Evolutionary conservation across 345 rosid species (phyloP).

Genomic region (Lepidium africanum): DNA sequence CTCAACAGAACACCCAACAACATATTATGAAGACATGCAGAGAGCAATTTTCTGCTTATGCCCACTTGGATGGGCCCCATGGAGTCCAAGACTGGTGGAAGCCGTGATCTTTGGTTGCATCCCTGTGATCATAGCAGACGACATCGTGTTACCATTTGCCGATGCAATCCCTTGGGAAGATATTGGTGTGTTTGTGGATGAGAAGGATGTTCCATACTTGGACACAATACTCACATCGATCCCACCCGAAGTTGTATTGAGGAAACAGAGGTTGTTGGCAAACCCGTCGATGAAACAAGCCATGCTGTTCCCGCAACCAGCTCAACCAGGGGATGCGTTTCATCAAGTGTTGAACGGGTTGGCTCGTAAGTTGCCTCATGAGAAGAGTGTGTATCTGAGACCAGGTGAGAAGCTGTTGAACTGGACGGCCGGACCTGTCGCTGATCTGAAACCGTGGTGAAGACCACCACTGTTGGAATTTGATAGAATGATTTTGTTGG

Average conservation of each 20-base stretch:
- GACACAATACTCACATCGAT: constrained; percentile 87
- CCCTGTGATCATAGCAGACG: constrained; percentile 98
- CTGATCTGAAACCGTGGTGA: constrained; percentile 97
- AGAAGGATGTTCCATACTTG: constrained; percentile 82
- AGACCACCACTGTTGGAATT: not conserved
- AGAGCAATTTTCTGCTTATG: constrained; percentile 93
- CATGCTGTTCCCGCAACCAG: constrained; percentile 93
- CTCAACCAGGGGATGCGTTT: constrained; percentile 91
- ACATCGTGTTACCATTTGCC: constrained; percentile 90
- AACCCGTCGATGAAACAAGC: constrained; percentile 99
- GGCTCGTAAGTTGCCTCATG: constrained; percentile 88
- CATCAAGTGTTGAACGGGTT: constrained; percentile 95
- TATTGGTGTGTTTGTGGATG: constrained; percentile 89
- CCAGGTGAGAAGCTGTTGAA: constrained; percentile 61
- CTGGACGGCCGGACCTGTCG: constrained; percentile 94
- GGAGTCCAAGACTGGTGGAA: constrained; percentile 98
- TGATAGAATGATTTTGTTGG: constrained; percentile 1
- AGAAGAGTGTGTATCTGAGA: constrained; percentile 45
- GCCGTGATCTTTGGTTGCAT: constrained; percentile 99
- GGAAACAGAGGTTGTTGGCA: constrained; percentile 92
- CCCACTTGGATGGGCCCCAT: constrained; percentile 99
- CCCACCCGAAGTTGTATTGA: constrained; percentile 75
- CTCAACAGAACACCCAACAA: constrained; percentile 94
- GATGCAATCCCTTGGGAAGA: constrained; percentile 99
- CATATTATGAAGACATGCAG: constrained; percentile 97